Base-by-base conservation (phyloP, 768 basidiomycete species). In the Mycena chlorophos region DNA sequence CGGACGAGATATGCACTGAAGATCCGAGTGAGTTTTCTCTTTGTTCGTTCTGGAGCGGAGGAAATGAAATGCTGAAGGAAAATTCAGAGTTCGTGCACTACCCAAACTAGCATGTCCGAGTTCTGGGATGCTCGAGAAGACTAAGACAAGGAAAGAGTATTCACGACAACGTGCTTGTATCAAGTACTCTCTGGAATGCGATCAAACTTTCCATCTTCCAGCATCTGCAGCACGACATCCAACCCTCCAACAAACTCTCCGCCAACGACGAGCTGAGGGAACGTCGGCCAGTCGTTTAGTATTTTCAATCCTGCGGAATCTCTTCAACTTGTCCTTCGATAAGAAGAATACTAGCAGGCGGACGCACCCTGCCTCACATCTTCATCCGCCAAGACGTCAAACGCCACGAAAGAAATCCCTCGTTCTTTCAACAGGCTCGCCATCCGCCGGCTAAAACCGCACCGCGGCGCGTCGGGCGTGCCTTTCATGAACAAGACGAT, bases 401-500 rank as follows among this genome's bases (percentile, higher is more conserved):
- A 94, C 66, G 84, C 80, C 2, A 81, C 78, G 67, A 89, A 95
- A 49, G 78, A 69, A 14, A 94, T 79, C 0, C 75, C 71, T 52
- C 88, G 76, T 2, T 86, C 85, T 58, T 79, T 75, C 56, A 96
- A 71, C 48, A 94, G 69, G 2, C 69, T 78, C 12, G 87, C 83
- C 2, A 90, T 88, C 74, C 87, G 83, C 55, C 86, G 75, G 3
- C 89, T 91, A 68, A 94, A 96, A 2, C 92, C 91, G 62, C 93
- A 96, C 54, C 87, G 83, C 5, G 93, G 93, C 1, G 73, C 75
- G 27, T 86, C 79, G 0, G 92, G 91, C 49, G 73, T 78, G 19
- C 93, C 93, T 69, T 96, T 96, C 91, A 96, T 95, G 78, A 95
- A 94, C 54, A 95, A 65, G 23, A 96, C 87, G 12, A 94, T 85